Evolutionary conservation across 73 alveolate species (phyloP), one percentile per base, ranked within the genome.

Genomic region (Blepharisma japonicum): DNA sequence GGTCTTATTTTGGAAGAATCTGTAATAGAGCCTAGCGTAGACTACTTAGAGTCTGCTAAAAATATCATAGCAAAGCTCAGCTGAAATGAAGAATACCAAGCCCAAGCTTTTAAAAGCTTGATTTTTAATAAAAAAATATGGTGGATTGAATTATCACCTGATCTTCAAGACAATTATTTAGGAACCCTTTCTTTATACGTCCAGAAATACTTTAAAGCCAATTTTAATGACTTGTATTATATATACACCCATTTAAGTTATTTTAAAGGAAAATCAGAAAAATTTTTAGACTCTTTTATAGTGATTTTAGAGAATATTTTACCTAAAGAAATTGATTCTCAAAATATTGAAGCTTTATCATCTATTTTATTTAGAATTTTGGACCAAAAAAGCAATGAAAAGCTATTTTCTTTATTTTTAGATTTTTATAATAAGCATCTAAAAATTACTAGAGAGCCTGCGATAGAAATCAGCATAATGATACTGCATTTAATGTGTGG

Each of bases 71-170:
- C 47, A 39, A n/a, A 61, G 18, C 47, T 61, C 14, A 39, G 23
- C 14, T 61, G 74, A 39, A 61, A 61, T 25, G n/a, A 14, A 61
- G 47, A 61, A 14, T 39, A 18, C 49, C 38, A 61, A n/a, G 11
- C 39, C 14, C 74, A 61, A 5, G 38, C 74, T 18, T 61, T 61
- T 9, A 61, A 61, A 61, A 61, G 74, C 46, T 39, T 61, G 14
- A 14, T 61, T 25, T 39, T 61, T 14, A 61, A 61, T 61, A 61
- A 61, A 61, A 61, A 61, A 61, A n/a, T 61, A n/a, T 61, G 74
- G 74, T 61, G 74, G 74, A 3, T 14, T 18, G 74, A 25, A 1
- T 39, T 61, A 20, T n/a, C 14, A 0, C 47, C 18, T 9, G 74
- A 61, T 14, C 14, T n/a, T 61, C 14, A 9, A 14, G 23, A 25